These are phyloP conservation scores for Volvariella surrecta DNA, from an alignment of 1,284 basidiomycete species.

Conservation along the genomic window DNA sequence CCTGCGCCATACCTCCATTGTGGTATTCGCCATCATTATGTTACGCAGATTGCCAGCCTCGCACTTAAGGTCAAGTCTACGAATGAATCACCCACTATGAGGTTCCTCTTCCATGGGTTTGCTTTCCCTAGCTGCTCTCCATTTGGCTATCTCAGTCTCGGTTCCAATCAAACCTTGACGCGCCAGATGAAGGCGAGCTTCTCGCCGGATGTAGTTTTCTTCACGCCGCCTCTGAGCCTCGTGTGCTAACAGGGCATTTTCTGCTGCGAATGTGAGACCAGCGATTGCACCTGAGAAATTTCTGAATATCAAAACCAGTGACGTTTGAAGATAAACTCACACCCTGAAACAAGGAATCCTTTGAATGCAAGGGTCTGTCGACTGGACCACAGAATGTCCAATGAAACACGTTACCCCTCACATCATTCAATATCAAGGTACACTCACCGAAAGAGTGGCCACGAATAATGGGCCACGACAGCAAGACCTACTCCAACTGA, in stretches of 20 bases:
- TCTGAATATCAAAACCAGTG: constrained; percentile 4
- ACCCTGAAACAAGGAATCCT: constrained; percentile 58
- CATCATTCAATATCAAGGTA: neutral
- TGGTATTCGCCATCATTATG: too few species aligned
- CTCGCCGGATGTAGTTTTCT: constrained; percentile 62
- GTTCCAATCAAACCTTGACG: constrained; percentile 70
- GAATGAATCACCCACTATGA: neutral
- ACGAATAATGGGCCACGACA: constrained; percentile 63
- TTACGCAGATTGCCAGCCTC: too few species aligned
- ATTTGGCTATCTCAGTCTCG: constrained; percentile 76
- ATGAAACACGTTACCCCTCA: neutral
- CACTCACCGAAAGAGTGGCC: constrained; percentile 67
- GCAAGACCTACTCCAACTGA: constrained; percentile 52
- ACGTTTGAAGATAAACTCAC: constrained; percentile 21
- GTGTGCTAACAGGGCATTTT: constrained; percentile 65
- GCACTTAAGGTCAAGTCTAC: too few species aligned
- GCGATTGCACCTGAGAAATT: constrained; percentile 35
- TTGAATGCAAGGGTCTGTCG: constrained; percentile 79
- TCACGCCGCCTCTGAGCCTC: constrained; percentile 56
- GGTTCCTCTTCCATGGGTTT: neutral
- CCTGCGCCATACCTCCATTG: too few species aligned
- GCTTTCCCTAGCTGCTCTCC: constrained; percentile 45
- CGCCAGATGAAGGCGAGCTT: constrained; percentile 70
- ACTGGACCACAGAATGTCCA: constrained; percentile 24
- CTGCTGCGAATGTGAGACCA: constrained; percentile 70